A percentile compares a stretch with the other conserved stretches of the same genome.
Conservation (phyloP, 805 yeast species). For the Debaryomyces prosopidis region DNA sequence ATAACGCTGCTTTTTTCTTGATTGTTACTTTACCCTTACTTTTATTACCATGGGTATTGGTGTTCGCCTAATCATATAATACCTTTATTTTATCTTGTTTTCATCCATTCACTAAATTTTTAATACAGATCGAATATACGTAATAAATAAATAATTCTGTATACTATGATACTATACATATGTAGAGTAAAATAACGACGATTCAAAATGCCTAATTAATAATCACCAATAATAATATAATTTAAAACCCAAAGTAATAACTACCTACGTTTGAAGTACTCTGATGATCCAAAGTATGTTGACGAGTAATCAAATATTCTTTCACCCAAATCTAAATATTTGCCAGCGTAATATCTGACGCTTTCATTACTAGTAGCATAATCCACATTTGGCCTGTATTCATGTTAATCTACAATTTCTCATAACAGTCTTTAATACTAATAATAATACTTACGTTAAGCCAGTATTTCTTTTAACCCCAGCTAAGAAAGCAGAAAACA, state of each 20-base stretch:
- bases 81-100: too few species aligned
- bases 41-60: too few species aligned
- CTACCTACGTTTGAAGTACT: slow-evolving; percentile 63
- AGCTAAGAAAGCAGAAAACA: slow-evolving; percentile 67
- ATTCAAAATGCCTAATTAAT: not conserved
- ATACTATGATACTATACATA: not conserved
- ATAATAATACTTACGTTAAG: slow-evolving; percentile 30
- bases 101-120: not conserved
- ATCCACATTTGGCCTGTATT: slow-evolving; percentile 46
- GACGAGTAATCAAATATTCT: slow-evolving; percentile 71
- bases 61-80: too few species aligned
- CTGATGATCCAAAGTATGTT: slow-evolving; percentile 67
- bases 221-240: not conserved
- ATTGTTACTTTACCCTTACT: too few species aligned
- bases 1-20: not conserved
- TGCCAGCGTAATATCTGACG: slow-evolving; percentile 51
- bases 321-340: slow-evolving; percentile 86
- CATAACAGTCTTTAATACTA: not conserved
- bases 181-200: not conserved
- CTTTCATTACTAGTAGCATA: slow-evolving; percentile 39
- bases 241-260: not conserved
- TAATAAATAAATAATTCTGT: not conserved
- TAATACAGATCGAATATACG: not conserved
- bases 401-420: slow-evolving; percentile 1
- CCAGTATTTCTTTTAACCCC: slow-evolving; percentile 77